phyloP scores from a whole-genome alignment of 148 eudicot species.

The Chenopodium album region DNA sequence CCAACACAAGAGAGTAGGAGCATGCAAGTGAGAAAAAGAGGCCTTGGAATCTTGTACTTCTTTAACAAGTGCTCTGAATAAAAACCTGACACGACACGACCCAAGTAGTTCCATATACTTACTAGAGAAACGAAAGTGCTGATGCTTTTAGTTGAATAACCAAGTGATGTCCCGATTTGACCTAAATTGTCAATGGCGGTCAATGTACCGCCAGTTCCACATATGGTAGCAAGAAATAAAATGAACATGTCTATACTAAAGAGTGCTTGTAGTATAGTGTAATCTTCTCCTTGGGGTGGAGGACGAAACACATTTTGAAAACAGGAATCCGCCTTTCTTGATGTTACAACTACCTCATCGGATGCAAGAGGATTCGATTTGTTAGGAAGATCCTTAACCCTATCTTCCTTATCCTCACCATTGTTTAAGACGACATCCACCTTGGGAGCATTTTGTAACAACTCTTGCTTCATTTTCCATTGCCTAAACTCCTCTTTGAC shows the following conservation, averaged over 20 bases:
- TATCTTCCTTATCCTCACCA: not conserved
- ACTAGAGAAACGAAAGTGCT: constrained; percentile 46
- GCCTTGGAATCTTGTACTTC: constrained; percentile 40
- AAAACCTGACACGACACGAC: constrained; percentile 42
- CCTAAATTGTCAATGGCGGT: constrained; percentile 49
- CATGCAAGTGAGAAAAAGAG: constrained; percentile 34
- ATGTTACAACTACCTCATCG: not conserved
- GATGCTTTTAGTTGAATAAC: constrained; percentile 33
- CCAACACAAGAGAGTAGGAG: constrained; percentile 39
- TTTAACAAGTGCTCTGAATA: constrained; percentile 34
- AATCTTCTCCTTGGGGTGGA: constrained; percentile 40
- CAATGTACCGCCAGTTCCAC: constrained; percentile 42
- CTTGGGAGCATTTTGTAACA: constrained; percentile 16
- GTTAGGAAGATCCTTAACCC: not conserved
- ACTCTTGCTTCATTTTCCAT: constrained; percentile 20
- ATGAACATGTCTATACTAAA: constrained; percentile 46
- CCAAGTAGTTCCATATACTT: constrained; percentile 46
- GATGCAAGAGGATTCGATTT: not conserved
- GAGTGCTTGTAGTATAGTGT: constrained; percentile 43
- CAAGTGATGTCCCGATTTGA: constrained; percentile 44
- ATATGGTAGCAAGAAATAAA: constrained; percentile 31
- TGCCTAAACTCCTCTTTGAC: constrained; percentile 32
- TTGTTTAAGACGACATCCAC: constrained; percentile 24
- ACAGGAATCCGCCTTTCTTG: constrained; percentile 17
- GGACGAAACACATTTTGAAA: constrained; percentile 32